Evolutionary conservation across 106 monocot species (phyloP), one percentile per base, ranked within the genome.

Genomic region (Phalaenopsis aphrodite): DNA sequence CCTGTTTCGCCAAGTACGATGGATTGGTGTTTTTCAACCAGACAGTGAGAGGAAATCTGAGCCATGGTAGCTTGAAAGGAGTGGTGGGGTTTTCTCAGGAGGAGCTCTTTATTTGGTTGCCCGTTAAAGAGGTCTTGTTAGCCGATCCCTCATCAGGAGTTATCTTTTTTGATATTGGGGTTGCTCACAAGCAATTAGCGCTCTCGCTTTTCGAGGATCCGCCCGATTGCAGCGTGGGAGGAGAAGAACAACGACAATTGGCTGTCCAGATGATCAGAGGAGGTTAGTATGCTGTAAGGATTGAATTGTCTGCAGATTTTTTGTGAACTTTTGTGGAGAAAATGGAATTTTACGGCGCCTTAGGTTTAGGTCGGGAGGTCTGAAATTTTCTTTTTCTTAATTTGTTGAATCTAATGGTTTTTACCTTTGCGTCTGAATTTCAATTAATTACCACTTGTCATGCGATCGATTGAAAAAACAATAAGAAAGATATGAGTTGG

Each of bases 1-100:
- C 91, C 4, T 91, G 91, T 73, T 74, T 81, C 79, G 88, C 88
- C 8, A 73, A 72, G 55, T 91, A 83, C 83, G 83, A 78, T 7
- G 78, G 78, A 12, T 57, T 58, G 41, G 78, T 58, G 78, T 78
- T 78, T 19, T 56, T 78, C 41, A 76, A 76, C 49, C 76, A 76
- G 49, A 76, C 76, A 24, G 49, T 76, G 10, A 49, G 46, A 21
- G 76, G 76, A 24, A 76, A 76, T 76, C 30, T 76, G 76, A 76
- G 76, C 52, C 18, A 76, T 14, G 76, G 76, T 23, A 76, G 76
- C 76, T 52, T 47, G 78, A 78, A 23, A 48, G 78, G 57, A 57
- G 38, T 55, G 56, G 78, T 56, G 38, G 56, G 78, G 56, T 18
- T 78, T 76, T 76, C 76, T 58, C 78, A 58, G 78, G 78, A 56